Percentiles rank a stretch among this genome's conserved stretches.
phyloP scores from a whole-genome alignment of 2,329 filamentous ascomycete species.

The Pseudogymnoascus sp. region DNA sequence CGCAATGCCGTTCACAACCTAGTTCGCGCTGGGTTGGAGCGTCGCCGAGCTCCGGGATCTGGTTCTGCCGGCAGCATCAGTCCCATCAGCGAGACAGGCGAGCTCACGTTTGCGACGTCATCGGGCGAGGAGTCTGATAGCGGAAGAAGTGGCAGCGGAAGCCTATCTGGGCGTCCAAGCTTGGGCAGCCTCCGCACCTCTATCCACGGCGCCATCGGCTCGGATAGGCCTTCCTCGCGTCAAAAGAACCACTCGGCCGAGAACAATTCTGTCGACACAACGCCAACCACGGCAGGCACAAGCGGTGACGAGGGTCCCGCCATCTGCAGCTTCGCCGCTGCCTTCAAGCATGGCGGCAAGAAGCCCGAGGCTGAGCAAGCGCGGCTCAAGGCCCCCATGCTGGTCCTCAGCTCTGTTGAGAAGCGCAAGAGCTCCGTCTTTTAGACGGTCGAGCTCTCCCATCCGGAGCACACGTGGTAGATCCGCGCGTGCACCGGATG shows the following conservation, averaged over 20 bases:
- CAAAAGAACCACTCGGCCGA: conserved; percentile 54
- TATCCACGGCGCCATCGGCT: conserved; percentile 78
- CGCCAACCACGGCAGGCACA: conserved; percentile 53
- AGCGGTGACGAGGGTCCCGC: conserved; percentile 52
- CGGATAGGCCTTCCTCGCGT: conserved; percentile 66
- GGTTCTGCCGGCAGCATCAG: conserved; percentile 73
- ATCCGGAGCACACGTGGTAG: conserved; percentile 22
- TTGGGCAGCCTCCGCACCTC: conserved; percentile 68
- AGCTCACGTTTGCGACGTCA: conserved; percentile 55
- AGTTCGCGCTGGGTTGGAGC: conserved; percentile 79
- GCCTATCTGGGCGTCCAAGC: conserved; percentile 62
- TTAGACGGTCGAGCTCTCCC: conserved; percentile 30
- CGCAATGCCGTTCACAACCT: conserved; percentile 87
- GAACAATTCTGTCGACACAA: conserved; percentile 43
- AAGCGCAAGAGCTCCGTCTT: conserved; percentile 72
- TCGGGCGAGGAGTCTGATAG: conserved; percentile 70
- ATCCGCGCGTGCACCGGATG: conserved; percentile 21
- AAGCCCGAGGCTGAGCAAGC: conserved; percentile 49
- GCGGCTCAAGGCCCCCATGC: conserved; percentile 75
- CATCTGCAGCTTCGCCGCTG: conserved; percentile 56
- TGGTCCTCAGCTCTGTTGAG: conserved; percentile 81
- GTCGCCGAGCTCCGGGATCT: conserved; percentile 61
- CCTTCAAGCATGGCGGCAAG: conserved; percentile 53
- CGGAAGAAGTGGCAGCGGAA: conserved; percentile 64
- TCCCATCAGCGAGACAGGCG: conserved; percentile 74